Conservation (phyloP, 345 rosid species). For the Raphanus raphanistrum region DNA sequence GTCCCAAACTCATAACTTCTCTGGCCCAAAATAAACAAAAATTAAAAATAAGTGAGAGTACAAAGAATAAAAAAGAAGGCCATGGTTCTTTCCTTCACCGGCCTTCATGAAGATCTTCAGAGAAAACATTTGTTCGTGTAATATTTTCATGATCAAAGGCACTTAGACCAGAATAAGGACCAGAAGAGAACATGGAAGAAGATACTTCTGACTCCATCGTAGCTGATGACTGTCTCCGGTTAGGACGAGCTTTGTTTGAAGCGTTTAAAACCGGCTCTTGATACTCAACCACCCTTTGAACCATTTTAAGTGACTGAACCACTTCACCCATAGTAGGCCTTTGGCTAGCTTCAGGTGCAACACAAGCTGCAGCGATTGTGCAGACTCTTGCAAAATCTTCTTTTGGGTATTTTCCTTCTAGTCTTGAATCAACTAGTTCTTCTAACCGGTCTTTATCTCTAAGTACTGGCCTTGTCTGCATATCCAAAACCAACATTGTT, state of each 20-base stretch:
- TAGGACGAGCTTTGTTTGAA: slow-evolving; percentile 52
- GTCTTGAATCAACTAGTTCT: slow-evolving; percentile 83
- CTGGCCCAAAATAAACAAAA: slow-evolving; percentile 5
- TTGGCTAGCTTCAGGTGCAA: slow-evolving; percentile 90
- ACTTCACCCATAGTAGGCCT: slow-evolving; percentile 99
- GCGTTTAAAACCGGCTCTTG: slow-evolving; percentile 56
- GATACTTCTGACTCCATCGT: slow-evolving; percentile 95
- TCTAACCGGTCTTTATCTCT: slow-evolving; percentile 91
- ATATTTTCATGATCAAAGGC: slow-evolving; percentile 74
- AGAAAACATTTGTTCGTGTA: slow-evolving; percentile 74
- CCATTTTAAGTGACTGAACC: slow-evolving; percentile 99
- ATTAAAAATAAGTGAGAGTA: background rate
- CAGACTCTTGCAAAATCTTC: slow-evolving; percentile 91
- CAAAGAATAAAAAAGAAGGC: background rate
- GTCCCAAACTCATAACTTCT: too few relatives aligned
- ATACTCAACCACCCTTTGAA: slow-evolving; percentile 76
- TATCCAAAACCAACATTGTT: slow-evolving; percentile 17
- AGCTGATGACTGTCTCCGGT: slow-evolving; percentile 80
- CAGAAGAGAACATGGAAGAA: slow-evolving; percentile 87
- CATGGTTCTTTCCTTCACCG: slow-evolving; percentile 45
- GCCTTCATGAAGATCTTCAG: slow-evolving; percentile 99
- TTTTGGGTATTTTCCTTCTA: slow-evolving; percentile 79
- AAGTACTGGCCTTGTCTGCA: slow-evolving; percentile 94
- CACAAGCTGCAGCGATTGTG: slow-evolving; percentile 98
- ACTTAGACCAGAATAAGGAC: slow-evolving; percentile 86